phyloP scores from a whole-genome alignment of 768 basidiomycete species.

The Termitomyces sp. region DNA sequence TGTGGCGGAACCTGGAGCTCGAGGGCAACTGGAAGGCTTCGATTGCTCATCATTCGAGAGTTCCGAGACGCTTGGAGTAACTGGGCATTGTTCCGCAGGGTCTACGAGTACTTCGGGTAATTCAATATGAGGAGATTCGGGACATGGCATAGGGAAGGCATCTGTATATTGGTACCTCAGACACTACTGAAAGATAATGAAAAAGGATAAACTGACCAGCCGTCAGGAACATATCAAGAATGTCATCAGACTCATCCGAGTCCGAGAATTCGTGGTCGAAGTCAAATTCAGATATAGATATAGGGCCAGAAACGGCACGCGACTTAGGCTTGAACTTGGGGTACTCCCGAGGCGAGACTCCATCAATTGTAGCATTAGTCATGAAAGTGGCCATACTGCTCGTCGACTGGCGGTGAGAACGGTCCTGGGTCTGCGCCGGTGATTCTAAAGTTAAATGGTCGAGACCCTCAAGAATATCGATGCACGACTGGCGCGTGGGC shows the following conservation, averaged over 20 bases:
- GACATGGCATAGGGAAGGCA: conserved; percentile 36
- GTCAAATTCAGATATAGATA: conserved; percentile 38
- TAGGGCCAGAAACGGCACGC: conserved; percentile 25
- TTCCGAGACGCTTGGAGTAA: conserved; percentile 6
- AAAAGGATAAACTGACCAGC: conserved; percentile 22
- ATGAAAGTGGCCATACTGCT: conserved; percentile 52
- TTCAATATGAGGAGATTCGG: conserved; percentile 24
- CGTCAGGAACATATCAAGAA: conserved; percentile 24
- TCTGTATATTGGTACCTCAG: conserved; percentile 20
- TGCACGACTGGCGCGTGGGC: not conserved
- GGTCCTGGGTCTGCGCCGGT: conserved; percentile 21
- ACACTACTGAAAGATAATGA: not conserved
- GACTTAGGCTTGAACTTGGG: conserved; percentile 11
- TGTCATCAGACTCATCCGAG: conserved; percentile 25
- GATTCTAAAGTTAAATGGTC: conserved; percentile 25
- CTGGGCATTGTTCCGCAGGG: conserved; percentile 9
- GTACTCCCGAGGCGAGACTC: conserved; percentile 37
- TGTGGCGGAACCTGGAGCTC: conserved; percentile 12
- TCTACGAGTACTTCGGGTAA: conserved; percentile 29
- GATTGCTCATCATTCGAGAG: conserved; percentile 3
- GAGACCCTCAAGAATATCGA: conserved; percentile 43
- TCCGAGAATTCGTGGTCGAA: conserved; percentile 36
- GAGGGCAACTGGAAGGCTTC: conserved; percentile 1
- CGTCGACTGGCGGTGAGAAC: conserved; percentile 35
- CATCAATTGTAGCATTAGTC: conserved; percentile 55